phyloP scores from a whole-genome alignment of 1,139 yeast genomes.

The Chernovozyma aurita region DNA sequence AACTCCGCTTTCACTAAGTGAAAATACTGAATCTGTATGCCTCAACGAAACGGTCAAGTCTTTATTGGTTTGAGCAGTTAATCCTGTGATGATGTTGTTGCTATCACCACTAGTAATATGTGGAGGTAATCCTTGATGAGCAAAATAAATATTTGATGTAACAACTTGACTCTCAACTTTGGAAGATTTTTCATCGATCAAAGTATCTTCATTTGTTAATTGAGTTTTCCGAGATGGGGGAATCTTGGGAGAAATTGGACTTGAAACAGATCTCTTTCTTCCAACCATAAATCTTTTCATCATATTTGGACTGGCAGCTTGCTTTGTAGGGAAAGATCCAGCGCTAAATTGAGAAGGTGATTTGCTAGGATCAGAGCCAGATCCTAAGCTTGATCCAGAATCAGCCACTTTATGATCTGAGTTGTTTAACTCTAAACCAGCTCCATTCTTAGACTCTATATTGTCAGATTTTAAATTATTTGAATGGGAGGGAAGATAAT shows the following conservation, averaged over 20 bases:
- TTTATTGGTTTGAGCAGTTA: slow-evolving; percentile 11
- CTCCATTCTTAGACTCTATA: neutral
- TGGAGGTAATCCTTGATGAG: slow-evolving; percentile 54
- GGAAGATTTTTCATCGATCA: slow-evolving; percentile 4
- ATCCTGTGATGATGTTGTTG: slow-evolving; percentile 16
- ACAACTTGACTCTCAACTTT: slow-evolving; percentile 25
- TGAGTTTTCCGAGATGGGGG: slow-evolving; percentile 1
- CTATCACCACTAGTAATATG: slow-evolving; percentile 24
- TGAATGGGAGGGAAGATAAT: neutral
- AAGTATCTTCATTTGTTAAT: neutral
- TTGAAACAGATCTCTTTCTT: slow-evolving; percentile 23
- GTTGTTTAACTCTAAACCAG: neutral
- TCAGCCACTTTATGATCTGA: neutral
- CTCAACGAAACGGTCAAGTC: slow-evolving; percentile 35
- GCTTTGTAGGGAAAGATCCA: slow-evolving; percentile 5
- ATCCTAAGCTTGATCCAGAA: neutral
- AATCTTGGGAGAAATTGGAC: slow-evolving; percentile 10
- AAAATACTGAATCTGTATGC: slow-evolving; percentile 41
- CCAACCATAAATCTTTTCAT: slow-evolving; percentile 16
- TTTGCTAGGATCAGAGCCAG: neutral
- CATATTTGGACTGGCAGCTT: slow-evolving; percentile 9
- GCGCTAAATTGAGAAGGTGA: slow-evolving; percentile 2
- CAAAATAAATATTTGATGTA: slow-evolving; percentile 46
- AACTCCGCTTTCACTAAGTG: slow-evolving; percentile 24
- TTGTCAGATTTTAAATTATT: neutral